Conservation (phyloP, 352 stramenopile species). For the Globisporangium viniferum region DNA sequence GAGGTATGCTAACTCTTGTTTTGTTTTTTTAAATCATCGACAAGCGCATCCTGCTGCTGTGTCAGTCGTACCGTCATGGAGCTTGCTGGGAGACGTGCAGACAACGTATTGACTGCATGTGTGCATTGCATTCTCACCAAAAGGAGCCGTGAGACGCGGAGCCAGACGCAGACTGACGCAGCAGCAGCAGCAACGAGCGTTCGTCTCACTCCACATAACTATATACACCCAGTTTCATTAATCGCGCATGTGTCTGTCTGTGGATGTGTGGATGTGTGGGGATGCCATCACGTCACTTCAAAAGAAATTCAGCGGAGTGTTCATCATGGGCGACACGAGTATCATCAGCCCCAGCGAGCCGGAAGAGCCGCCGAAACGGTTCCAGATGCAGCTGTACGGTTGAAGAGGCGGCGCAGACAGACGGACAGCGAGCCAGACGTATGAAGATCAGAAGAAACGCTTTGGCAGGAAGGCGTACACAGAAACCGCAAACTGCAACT, state of each 20-base stretch:
- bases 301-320: constrained; percentile 3
- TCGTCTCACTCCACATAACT: background rate
- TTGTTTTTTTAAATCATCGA: background rate
- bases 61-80: background rate
- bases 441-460: background rate
- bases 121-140: background rate
- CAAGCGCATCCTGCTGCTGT: background rate
- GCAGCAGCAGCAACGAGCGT: background rate
- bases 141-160: background rate
- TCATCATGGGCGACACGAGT: constrained; percentile 11
- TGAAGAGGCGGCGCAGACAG: background rate
- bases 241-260: background rate
- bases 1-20: constrained; percentile 36
- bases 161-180: background rate
- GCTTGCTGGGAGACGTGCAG: background rate
- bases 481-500: background rate
- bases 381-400: constrained; percentile 6
- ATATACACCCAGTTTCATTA: constrained; percentile 7
- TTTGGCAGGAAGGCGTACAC: no score
- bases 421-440: background rate
- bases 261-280: background rate
- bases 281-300: background rate
- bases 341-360: constrained; percentile 2
- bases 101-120: background rate
- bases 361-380: background rate